These are phyloP conservation scores for Nepenthes mirabilis DNA, from an alignment of 148 eudicot genomes.

Conservation along the genomic window DNA sequence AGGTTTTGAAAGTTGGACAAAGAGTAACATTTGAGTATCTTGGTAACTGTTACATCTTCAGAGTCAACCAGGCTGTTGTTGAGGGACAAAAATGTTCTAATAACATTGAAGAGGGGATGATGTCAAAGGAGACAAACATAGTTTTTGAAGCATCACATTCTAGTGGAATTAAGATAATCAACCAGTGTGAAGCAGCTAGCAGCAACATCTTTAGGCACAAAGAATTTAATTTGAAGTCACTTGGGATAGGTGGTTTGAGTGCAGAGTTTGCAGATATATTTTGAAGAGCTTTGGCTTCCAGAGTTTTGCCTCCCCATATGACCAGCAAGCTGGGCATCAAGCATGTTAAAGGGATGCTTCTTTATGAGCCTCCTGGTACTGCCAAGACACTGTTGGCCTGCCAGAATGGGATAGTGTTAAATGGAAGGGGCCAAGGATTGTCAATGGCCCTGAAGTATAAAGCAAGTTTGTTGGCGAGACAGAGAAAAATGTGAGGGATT, in stretches of 20 bases:
- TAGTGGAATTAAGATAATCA: slow-evolving; percentile 86
- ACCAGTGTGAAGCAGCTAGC: slow-evolving; percentile 94
- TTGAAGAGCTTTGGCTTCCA: slow-evolving; percentile 97
- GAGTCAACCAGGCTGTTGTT: slow-evolving; percentile 70
- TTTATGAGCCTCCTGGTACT: slow-evolving; percentile 97
- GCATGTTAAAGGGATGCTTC: slow-evolving; percentile 99
- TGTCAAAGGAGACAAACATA: slow-evolving; percentile 67
- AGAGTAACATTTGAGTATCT: slow-evolving; percentile 77
- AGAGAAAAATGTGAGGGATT: slow-evolving; percentile 95
- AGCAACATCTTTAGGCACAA: slow-evolving; percentile 87
- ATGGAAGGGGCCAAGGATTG: slow-evolving; percentile 97
- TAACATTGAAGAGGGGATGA: slow-evolving; percentile 60
- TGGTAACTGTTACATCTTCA: slow-evolving; percentile 54
- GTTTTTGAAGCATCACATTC: slow-evolving; percentile 76
- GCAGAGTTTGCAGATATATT: slow-evolving; percentile 95
- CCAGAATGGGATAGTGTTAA: slow-evolving; percentile 89
- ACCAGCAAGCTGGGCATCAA: slow-evolving; percentile 89
- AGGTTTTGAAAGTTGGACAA: slow-evolving; percentile 89
- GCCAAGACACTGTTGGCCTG: slow-evolving; percentile 99
- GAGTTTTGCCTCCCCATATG: slow-evolving; percentile 95
- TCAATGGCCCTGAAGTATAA: slow-evolving; percentile 97
- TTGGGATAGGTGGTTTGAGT: slow-evolving; percentile 93
- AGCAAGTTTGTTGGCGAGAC: slow-evolving; percentile 99
- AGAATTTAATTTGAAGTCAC: slow-evolving; percentile 80
- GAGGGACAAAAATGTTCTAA: slow-evolving; percentile 58